phyloP scores from a whole-genome alignment of 768 basidiomycete species.

The Psilocybe subaeruginosa region DNA sequence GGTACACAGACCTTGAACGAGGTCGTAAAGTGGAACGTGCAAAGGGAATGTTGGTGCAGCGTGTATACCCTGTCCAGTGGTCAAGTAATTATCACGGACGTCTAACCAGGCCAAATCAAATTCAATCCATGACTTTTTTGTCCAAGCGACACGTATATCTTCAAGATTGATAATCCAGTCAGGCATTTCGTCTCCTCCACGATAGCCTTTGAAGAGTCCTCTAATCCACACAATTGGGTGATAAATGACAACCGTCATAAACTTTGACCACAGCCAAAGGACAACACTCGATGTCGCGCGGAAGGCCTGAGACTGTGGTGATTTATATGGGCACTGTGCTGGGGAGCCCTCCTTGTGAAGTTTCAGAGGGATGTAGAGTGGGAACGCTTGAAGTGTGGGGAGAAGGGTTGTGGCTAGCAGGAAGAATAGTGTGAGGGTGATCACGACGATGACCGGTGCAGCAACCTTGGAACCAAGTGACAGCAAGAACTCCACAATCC shows the following conservation, averaged over 20 bases:
- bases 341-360: conserved; percentile 12
- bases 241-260: not conserved
- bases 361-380: conserved; percentile 10
- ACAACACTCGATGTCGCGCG: conserved; percentile 2
- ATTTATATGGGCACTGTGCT: conserved; percentile 15
- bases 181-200: not conserved
- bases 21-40: conserved; percentile 14
- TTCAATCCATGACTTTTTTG: conserved; percentile 14
- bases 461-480: conserved; percentile 8
- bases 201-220: not conserved
- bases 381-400: conserved; percentile 13
- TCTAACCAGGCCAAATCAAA: conserved; percentile 16
- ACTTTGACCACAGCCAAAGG: conserved; percentile 15
- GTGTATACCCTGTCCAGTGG: conserved; percentile 11
- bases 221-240: not conserved
- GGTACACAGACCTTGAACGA: conserved; percentile 6
- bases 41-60: conserved; percentile 13
- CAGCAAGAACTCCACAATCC: conserved; percentile 23
- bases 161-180: conserved; percentile 9
- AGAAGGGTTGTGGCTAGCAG: conserved; percentile 11
- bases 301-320: conserved; percentile 17
- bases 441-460: conserved; percentile 3
- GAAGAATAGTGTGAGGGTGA: conserved; percentile 8
- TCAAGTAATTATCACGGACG: conserved; percentile 14
- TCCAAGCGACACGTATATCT: conserved; percentile 10